These are phyloP conservation scores for Tetraselmis striata DNA, from an alignment of 139 green algal genomes.

Conservation along the genomic window DNA sequence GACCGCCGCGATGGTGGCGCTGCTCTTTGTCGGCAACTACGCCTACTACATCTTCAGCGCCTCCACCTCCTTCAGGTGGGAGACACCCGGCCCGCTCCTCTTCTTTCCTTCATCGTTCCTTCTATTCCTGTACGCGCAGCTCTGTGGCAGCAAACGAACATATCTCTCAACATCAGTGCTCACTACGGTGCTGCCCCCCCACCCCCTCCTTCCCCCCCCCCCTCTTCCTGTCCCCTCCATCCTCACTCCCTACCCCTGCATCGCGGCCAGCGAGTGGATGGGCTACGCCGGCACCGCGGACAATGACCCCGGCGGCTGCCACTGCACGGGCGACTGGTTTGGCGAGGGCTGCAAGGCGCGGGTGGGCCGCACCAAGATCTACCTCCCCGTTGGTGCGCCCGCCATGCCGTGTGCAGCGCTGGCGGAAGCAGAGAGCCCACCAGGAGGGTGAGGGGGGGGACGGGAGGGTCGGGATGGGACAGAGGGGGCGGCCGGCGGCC, in stretches of 20 bases:
- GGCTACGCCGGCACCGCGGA: background rate
- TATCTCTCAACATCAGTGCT: no score
- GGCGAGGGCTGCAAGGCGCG: background rate
- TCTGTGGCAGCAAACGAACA: no score
- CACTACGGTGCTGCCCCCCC: no score
- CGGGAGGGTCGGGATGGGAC: no score
- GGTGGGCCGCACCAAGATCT: background rate
- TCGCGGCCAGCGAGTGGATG: background rate
- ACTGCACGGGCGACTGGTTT: background rate
- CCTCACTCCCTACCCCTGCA: background rate
- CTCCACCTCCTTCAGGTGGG: background rate
- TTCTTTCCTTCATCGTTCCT: no score
- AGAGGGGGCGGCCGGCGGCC: no score
- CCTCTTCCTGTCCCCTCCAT: background rate
- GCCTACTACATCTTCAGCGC: background rate
- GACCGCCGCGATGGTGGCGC: background rate
- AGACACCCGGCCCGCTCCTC: no score
- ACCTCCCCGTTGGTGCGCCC: background rate
- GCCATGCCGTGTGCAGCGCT: no score
- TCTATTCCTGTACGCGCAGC: no score
- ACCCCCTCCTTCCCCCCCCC: background rate
- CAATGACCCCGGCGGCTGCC: background rate
- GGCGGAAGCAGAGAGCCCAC: no score
- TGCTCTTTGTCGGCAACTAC: background rate
- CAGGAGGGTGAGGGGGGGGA: no score